A percentile compares a stretch with the other conserved stretches of the same genome.
phyloP scores from a whole-genome alignment of 2,329 filamentous ascomycete genomes.

The Plenodomus biglobosus region DNA sequence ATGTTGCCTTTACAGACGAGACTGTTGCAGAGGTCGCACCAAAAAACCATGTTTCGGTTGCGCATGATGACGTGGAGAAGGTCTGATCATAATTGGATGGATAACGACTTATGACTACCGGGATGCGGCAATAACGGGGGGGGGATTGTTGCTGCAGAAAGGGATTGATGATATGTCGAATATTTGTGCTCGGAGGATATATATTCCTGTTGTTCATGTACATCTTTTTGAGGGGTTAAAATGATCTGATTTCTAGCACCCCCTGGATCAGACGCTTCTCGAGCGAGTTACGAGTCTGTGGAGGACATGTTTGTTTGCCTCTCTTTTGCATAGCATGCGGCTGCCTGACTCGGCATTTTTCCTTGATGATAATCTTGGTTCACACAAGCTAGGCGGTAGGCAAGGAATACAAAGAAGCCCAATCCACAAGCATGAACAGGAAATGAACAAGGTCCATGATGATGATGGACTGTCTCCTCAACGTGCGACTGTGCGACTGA shows the following conservation, averaged over 20 bases:
- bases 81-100: slow-evolving; percentile 21
- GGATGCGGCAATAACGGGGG: background rate
- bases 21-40: slow-evolving; percentile 68
- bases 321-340: slow-evolving; percentile 14
- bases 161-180: no score
- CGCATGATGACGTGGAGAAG: slow-evolving; percentile 29
- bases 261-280: no score
- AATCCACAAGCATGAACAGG: no score
- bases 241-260: no score
- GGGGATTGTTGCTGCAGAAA: slow-evolving; percentile 29
- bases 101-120: slow-evolving; percentile 5
- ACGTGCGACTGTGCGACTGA: slow-evolving; percentile 10
- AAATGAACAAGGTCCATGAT: no score
- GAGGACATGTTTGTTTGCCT: slow-evolving; percentile 18
- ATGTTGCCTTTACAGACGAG: slow-evolving; percentile 83
- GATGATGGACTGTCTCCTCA: background rate
- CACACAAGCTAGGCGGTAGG: no score
- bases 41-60: slow-evolving; percentile 21
- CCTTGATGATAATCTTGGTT: no score
- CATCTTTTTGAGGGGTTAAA: no score
- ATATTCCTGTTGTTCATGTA: no score
- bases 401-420: background rate
- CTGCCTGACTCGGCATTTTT: no score
- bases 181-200: no score
- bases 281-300: slow-evolving; percentile 21